Conservation (phyloP, 306 rosid genomes). For the Pyrus betulifolia region DNA sequence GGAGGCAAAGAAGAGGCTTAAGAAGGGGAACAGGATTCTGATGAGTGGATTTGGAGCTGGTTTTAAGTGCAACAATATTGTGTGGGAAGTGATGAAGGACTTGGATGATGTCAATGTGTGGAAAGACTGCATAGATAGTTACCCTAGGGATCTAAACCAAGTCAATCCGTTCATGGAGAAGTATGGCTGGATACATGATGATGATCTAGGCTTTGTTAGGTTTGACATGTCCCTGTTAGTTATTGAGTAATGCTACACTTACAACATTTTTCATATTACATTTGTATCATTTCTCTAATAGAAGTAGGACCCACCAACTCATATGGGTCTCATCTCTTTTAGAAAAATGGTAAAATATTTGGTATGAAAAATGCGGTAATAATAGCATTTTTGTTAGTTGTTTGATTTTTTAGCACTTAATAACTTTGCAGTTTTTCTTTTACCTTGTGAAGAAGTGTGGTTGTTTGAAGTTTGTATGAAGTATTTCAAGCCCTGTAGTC, state of each 20-base stretch:
- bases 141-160: conserved; percentile 33
- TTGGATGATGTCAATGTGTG: conserved; percentile 58
- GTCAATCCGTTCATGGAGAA: conserved; percentile 58
- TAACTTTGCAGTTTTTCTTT: no score
- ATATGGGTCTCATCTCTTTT: no score
- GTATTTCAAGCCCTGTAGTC: background rate
- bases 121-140: conserved; percentile 45
- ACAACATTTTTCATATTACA: no score
- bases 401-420: background rate
- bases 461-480: background rate
- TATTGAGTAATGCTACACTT: background rate
- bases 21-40: conserved; percentile 57
- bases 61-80: conserved; percentile 78
- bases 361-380: no score
- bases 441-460: background rate
- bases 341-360: no score
- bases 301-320: no score
- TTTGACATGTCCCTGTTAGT: conserved; percentile 9
- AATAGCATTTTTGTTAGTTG: no score
- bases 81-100: conserved; percentile 76
- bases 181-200: conserved; percentile 66
- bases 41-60: conserved; percentile 96
- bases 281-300: no score
- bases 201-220: conserved; percentile 50
- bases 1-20: conserved; percentile 88